A percentile compares a stretch with the other conserved stretches of the same genome.
phyloP scores from a whole-genome alignment of 2,329 filamentous ascomycete species.

The Pseudocercospora eumusae region DNA sequence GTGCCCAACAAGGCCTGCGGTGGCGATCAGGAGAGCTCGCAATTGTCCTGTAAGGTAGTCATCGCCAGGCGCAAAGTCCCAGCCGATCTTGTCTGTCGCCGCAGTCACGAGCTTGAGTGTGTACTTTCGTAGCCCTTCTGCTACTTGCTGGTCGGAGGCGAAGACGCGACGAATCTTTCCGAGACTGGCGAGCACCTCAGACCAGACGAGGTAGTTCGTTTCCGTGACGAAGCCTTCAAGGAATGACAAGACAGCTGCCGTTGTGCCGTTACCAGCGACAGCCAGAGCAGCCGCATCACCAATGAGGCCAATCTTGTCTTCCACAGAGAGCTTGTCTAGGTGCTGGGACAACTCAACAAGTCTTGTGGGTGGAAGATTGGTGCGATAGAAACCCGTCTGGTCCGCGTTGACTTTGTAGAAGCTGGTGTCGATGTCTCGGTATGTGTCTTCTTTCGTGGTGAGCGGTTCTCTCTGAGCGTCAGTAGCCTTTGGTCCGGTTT shows the following conservation, averaged over 20 bases:
- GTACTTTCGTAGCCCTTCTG: constrained; percentile 74
- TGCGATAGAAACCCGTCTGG: constrained; percentile 86
- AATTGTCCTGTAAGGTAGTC: constrained; percentile 80
- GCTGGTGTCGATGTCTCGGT: constrained; percentile 70
- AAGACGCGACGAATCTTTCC: constrained; percentile 82
- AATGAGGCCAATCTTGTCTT: constrained; percentile 91
- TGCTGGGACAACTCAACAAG: constrained; percentile 77
- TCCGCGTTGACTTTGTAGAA: constrained; percentile 96
- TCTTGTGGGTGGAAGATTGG: constrained; percentile 85
- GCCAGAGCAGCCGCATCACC: constrained; percentile 88
- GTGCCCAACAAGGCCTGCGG: constrained; percentile 76
- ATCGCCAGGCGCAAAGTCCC: constrained; percentile 76
- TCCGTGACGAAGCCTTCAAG: constrained; percentile 82
- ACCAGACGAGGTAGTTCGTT: constrained; percentile 84
- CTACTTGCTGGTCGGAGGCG: constrained; percentile 69
- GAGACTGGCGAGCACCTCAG: constrained; percentile 76
- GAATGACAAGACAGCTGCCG: constrained; percentile 77
- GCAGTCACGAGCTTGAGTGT: constrained; percentile 73
- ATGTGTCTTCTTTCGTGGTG: constrained; percentile 72
- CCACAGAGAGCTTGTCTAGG: constrained; percentile 71
- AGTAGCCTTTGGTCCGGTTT: constrained; percentile 68
- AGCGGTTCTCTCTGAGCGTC: constrained; percentile 68
- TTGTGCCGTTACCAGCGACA: constrained; percentile 80
- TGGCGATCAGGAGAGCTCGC: constrained; percentile 75
- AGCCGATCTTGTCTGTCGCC: constrained; percentile 78